Evolutionary conservation across 768 basidiomycete species (phyloP).

Genomic region (Pulveroboletus sp.): DNA sequence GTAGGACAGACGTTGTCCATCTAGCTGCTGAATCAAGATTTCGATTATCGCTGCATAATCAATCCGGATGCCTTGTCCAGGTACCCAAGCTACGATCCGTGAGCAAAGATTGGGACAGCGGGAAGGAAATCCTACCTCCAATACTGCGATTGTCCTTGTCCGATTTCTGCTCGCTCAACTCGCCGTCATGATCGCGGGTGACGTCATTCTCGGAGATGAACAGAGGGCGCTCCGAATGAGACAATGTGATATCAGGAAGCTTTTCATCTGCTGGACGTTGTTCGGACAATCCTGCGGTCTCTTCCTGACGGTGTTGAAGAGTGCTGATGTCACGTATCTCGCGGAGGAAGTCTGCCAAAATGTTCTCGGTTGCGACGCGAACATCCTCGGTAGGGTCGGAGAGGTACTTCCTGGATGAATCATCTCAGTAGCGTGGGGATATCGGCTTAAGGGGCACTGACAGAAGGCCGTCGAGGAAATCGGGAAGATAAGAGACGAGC

Average conservation of each 20-base stretch:
- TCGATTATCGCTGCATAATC: slow-evolving; percentile 92
- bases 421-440: slow-evolving; percentile 3
- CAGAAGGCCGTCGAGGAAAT: slow-evolving; percentile 92
- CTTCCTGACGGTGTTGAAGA: slow-evolving; percentile 63
- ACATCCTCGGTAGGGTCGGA: slow-evolving; percentile 95
- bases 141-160: slow-evolving; percentile 52
- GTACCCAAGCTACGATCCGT: slow-evolving; percentile 64
- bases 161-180: slow-evolving; percentile 39
- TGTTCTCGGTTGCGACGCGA: slow-evolving; percentile 81
- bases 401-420: slow-evolving; percentile 71
- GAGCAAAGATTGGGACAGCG: slow-evolving; percentile 2
- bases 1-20: slow-evolving; percentile 65
- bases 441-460: slow-evolving; percentile 37
- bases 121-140: slow-evolving; percentile 45
- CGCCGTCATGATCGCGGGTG: slow-evolving; percentile 35
- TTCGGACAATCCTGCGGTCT: slow-evolving; percentile 39
- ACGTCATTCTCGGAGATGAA: slow-evolving; percentile 50
- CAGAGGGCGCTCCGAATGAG: slow-evolving; percentile 51
- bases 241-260: slow-evolving; percentile 54
- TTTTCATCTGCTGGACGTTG: slow-evolving; percentile 46
- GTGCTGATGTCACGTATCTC: slow-evolving; percentile 85
- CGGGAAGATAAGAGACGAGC: slow-evolving; percentile 88
- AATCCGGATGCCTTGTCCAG: slow-evolving; percentile 89
- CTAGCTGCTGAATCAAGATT: slow-evolving; percentile 84
- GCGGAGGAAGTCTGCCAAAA: slow-evolving; percentile 83